Evolutionary conservation across 108 stramenopile species (phyloP), one percentile per base, ranked within the genome.

Genomic region (Fragilaria crotonensis): DNA sequence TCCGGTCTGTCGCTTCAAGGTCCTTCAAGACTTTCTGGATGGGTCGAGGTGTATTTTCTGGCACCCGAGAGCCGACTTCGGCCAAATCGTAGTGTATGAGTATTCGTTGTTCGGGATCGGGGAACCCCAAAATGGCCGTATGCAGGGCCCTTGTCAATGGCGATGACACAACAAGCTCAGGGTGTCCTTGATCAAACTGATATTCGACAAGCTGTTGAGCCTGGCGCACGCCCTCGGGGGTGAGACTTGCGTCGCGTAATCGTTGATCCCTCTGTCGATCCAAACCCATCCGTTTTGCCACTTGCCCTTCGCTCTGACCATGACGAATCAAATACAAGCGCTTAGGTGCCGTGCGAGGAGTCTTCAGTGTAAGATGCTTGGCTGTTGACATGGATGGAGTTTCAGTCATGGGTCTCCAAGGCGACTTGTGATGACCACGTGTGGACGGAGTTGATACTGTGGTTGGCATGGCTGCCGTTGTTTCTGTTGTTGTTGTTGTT

Each of bases 111-210:
- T 36, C 14, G 2, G 52, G 33, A 45, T 45, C 51, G 32, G 68
- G 69, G 59, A 76, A 76, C n/a, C 32, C 71, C 30, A 77, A 33
- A 1, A 68, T 14, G n/a, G 71, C 66, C 9, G 76, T 77, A 22
- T 68, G 63, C n/a, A 77, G 26, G 41, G 76, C 76, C 20, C 76
- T 32, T 17, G 76, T 68, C 54, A 77, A 53, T 18, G 76, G 76
- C 33, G 71, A 72, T 2, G 65, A 64, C 32, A 77, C 23, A 0
- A 72, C 62, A 2, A 77, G 32, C 33, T 77, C 46, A 49, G 70
- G 57, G 2, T 33, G 4, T 2, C 2, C 4, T 2, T 14, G 45
- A 3, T 46, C 3, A 3, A 3, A 21, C 22, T 4, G 45, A 21
- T 46, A 1, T 4, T 46, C 20, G 19, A 1, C 3, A 46, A 46